These are phyloP conservation scores for Piper longum DNA, from an alignment of 164 flowering plant genomes.

Conservation along the genomic window DNA sequence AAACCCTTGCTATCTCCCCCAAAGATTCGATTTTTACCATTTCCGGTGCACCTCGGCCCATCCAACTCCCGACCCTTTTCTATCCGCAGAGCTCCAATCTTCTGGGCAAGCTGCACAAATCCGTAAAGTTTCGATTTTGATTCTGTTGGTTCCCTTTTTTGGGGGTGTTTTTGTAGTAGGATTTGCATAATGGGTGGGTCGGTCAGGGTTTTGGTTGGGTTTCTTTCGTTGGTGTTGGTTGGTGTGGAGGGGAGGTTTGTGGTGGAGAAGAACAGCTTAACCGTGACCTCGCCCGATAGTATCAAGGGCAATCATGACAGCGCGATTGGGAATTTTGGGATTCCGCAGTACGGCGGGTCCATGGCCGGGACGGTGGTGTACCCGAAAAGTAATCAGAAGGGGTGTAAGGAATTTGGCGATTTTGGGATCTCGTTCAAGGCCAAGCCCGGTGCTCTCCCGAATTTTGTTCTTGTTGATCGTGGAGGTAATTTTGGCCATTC, in stretches of 20 bases:
- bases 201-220: constrained; percentile 19
- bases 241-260: constrained; percentile 36
- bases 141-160: not conserved
- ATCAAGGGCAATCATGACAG: constrained; percentile 71
- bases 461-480: constrained; percentile 71
- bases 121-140: not conserved
- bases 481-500: constrained; percentile 45
- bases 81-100: not conserved
- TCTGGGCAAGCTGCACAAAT: not conserved
- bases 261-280: constrained; percentile 90
- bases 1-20: not conserved
- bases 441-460: constrained; percentile 68
- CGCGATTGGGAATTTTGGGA: constrained; percentile 89
- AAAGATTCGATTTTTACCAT: not conserved
- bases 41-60: not conserved
- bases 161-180: not conserved
- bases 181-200: constrained; percentile 6
- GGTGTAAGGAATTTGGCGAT: constrained; percentile 49
- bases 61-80: not conserved
- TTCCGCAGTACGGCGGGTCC: constrained; percentile 89
- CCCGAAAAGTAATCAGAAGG: constrained; percentile 63
- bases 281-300: constrained; percentile 61
- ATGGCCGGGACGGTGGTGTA: constrained; percentile 74
- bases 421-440: constrained; percentile 37
- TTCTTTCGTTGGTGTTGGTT: constrained; percentile 16